Evolutionary conservation across 768 basidiomycete species (phyloP), one percentile per base, ranked within the genome.

Genomic region (Fomitopsis serialis): DNA sequence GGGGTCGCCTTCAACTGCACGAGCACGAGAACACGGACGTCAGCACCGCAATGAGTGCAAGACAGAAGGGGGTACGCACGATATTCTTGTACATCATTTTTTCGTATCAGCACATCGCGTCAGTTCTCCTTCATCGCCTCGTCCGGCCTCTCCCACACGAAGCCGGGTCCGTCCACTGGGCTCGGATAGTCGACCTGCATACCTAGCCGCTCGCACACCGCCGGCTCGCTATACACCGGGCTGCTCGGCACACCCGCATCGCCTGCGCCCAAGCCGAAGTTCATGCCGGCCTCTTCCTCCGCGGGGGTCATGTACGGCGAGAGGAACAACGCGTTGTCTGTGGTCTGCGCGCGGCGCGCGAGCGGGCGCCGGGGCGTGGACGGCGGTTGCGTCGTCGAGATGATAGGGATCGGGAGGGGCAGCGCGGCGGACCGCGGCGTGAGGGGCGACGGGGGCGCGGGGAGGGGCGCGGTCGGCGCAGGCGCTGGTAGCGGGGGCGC

Each of bases 121-220:
- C 40, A 51, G 29, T 51, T 51, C 37, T 51, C 50, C 42, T 51
- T 51, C 40, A 43, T 42, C 10, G 21, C 42, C n/a, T 49, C 48
- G 50, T 51, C 50, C 13, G n/a, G 19, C 29, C 48, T 36, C 9
- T 21, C n/a, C 50, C 50, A 40, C 23, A 19, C 19, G 37, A 22
- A 23, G n/a, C 44, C 36, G 2, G 51, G 50, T n/a, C 55, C 53
- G 53, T 60, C 58, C 19, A 60, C 50, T 1, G 61, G 61, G 52
- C 61, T 62, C n/a, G 61, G 61, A 43, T 62, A 60, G 51, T 62
- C 61, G 40, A 53, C 46, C 43, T 59, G 52, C 55, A 54, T 55
- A 3, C 50, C 50, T 8, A 36, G 32, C 25, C 44, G n/a, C 32
- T 35, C 47, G 29, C 29, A 32, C 36, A 49, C 45, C 8, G 50